These are phyloP conservation scores for Ceratobasidium theobromae DNA, from an alignment of 1,284 basidiomycete genomes.

Conservation along the genomic window DNA sequence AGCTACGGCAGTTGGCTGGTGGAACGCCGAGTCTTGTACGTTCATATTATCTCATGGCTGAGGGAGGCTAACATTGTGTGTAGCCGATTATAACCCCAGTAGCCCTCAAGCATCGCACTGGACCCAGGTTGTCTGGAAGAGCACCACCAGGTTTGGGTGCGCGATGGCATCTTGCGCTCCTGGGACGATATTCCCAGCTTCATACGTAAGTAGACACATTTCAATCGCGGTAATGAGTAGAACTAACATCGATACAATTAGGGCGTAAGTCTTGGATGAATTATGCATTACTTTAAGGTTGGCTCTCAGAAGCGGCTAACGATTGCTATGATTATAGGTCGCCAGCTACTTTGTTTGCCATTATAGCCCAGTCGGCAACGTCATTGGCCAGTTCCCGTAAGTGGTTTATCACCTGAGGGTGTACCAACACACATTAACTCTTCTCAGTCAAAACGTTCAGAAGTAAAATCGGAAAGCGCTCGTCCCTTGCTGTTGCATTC, in stretches of 20 bases:
- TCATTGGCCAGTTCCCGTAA: constrained; percentile 19
- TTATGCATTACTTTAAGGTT: neutral
- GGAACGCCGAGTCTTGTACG: constrained; percentile 54
- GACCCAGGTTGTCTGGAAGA: constrained; percentile 61
- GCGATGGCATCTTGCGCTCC: constrained; percentile 47
- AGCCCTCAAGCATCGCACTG: constrained; percentile 46
- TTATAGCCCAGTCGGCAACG: neutral
- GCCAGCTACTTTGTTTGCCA: constrained; percentile 22
- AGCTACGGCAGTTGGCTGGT: constrained; percentile 49
- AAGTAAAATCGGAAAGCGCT: neutral
- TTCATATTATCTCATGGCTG: neutral
- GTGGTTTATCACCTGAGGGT: no score
- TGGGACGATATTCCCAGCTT: constrained; percentile 5
- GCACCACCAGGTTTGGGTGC: constrained; percentile 57
- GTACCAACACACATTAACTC: no score
- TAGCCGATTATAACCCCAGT: constrained; percentile 41
- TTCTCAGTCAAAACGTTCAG: constrained; percentile 12
- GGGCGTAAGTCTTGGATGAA: neutral
- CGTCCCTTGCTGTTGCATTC: neutral
- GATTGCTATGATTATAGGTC: neutral
- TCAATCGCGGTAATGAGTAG: neutral
- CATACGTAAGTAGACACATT: neutral
- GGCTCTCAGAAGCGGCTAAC: neutral
- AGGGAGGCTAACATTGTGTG: neutral
- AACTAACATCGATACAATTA: neutral